These are phyloP conservation scores for Picea sitchensis DNA, from an alignment of 75 land plant genomes.

Conservation along the genomic window DNA sequence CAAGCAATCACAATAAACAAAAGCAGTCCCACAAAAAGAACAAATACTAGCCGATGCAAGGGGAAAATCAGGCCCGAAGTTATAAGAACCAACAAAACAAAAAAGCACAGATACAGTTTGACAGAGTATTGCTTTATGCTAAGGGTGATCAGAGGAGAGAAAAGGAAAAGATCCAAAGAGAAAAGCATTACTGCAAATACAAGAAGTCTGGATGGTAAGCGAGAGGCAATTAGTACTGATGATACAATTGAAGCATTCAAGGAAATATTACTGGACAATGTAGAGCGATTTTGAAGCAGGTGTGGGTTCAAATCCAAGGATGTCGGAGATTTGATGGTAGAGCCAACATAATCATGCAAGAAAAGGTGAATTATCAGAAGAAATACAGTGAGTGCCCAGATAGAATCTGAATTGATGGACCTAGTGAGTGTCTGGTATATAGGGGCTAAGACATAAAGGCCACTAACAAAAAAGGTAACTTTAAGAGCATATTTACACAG, in stretches of 20 bases:
- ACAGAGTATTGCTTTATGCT: constrained; percentile 79
- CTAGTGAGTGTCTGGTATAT: constrained; percentile 88
- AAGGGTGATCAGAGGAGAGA: constrained; percentile 75
- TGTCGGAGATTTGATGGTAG: constrained; percentile 66
- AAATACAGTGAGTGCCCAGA: constrained; percentile 75
- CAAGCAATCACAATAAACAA: too few species aligned
- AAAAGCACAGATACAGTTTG: constrained; percentile 61
- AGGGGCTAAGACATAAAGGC: constrained; percentile 79
- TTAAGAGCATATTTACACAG: constrained; percentile 47
- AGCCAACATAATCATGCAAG: constrained; percentile 84
- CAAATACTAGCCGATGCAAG: constrained; percentile 49
- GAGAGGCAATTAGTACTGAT: constrained; percentile 90
- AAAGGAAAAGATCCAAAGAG: constrained; percentile 85
- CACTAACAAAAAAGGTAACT: constrained; percentile 70
- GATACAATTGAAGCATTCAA: constrained; percentile 91
- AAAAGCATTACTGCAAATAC: constrained; percentile 94
- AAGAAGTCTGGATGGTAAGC: constrained; percentile 80
- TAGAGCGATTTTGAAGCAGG: constrained; percentile 32
- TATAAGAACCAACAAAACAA: constrained; percentile 44
- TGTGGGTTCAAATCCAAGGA: constrained; percentile 18
- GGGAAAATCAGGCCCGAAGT: constrained; percentile 51
- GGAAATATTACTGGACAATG: constrained; percentile 67
- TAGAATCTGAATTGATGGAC: constrained; percentile 94
- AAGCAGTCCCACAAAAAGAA: constrained; percentile 38
- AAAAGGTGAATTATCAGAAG: constrained; percentile 83